Percentiles rank a stretch among this genome's conserved stretches.
Conservation (phyloP, 345 rosid genomes). For the Citrus inodora region DNA sequence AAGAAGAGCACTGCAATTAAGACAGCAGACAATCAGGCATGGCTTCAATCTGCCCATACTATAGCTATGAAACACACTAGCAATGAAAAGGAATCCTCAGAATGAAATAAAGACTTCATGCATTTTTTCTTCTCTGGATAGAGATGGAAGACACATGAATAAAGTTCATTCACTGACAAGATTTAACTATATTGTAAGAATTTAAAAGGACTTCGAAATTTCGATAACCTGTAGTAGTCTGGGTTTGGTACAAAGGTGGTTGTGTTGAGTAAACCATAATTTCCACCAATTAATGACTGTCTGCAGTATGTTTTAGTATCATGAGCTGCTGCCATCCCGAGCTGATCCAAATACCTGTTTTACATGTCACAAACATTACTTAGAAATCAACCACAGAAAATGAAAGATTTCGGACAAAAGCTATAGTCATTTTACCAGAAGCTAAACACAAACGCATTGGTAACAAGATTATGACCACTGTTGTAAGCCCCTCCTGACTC, state of each 20-base stretch:
- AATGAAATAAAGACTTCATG: not conserved
- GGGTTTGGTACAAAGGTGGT: constrained; percentile 85
- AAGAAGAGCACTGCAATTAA: constrained; percentile 71
- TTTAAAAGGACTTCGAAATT: not conserved
- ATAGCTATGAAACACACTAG: not conserved
- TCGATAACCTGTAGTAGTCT: constrained; percentile 74
- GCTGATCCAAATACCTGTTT: constrained; percentile 91
- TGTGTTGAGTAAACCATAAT: constrained; percentile 78
- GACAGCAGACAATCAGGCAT: constrained; percentile 17
- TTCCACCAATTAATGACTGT: constrained; percentile 86
- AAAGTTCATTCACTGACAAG: not conserved
- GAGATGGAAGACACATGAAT: not conserved
- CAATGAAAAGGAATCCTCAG: not conserved
- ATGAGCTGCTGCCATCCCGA: constrained; percentile 65
- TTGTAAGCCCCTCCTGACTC: constrained; percentile 98
- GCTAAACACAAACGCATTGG: constrained; percentile 82
- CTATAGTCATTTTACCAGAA: constrained; percentile 61
- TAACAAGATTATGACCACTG: constrained; percentile 75
- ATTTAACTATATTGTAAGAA: not conserved
- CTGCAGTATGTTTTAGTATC: constrained; percentile 90
- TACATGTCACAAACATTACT: not conserved
- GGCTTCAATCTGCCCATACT: not conserved
- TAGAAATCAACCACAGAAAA: not conserved
- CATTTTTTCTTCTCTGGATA: not conserved
- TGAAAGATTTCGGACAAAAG: not conserved